Evolutionary conservation across 2,329 filamentous ascomycete genomes (phyloP), one percentile per base, ranked within the genome.

Genomic region (Trichophyton simii): DNA sequence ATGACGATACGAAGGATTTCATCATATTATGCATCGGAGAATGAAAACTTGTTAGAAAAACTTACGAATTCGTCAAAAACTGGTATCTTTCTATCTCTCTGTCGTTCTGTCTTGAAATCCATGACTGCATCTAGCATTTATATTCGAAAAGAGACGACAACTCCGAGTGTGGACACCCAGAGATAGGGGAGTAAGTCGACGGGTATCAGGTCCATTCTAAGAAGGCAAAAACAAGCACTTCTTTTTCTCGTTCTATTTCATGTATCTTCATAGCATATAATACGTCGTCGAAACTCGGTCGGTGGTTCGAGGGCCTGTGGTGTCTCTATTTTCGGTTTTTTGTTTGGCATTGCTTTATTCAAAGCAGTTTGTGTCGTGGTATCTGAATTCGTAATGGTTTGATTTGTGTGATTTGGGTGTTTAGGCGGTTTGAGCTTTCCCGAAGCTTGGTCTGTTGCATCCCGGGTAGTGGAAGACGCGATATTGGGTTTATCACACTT

Each of bases 1-100:
- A 95, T 95, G 90, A 95, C 89, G 87, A 91, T 91, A 91, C 81
- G 28, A 77, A 77, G 75, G 74, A 80, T 91, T 85, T 94, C 90
- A 92, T 95, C 90, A 92, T 87, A 70, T 8, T 36, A 36, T 52
- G 31, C 13, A 18, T 36, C n/a, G 31, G 6, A 20, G 15, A 18
- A 36, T 36, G 8, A n/a, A n/a, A 8, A 6, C 5, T 55, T 34
- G 20, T 18, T 34, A 55, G 50, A 36, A 18, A 15, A 55, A 55
- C 52, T 55, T 25, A 55, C 52, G 20, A 36, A 54, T 13, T 4
- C n/a, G 31, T 54, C 25, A 31, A 54, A 7, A 2, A 13, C 34
- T 3, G 3, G 9, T 13, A 13, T 38, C 1, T 36, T 28, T 11
- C 6, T 20, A 3, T 9, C 52, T 18, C 13, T 20, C 6, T 20